Conservation (phyloP, 768 basidiomycete genomes). For the Leccinum disarticulatum region DNA sequence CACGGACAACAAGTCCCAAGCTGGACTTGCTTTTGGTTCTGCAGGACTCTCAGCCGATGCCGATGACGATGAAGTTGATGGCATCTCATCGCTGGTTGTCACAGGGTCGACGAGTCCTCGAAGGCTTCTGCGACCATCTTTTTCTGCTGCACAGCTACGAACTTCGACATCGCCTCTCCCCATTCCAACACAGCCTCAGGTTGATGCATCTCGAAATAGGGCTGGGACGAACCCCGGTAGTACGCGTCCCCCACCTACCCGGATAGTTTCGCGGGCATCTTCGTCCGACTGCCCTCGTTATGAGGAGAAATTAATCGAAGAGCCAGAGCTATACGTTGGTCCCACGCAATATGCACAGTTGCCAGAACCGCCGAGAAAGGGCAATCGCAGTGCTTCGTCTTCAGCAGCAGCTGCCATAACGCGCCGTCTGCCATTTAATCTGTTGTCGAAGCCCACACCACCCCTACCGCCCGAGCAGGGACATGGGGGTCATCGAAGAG, state of each 20-base stretch:
- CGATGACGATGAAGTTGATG: slow-evolving; percentile 56
- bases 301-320: slow-evolving; percentile 41
- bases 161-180: slow-evolving; percentile 42
- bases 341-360: slow-evolving; percentile 72
- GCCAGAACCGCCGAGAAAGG: slow-evolving; percentile 61
- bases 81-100: slow-evolving; percentile 44
- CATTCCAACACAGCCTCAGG: slow-evolving; percentile 37
- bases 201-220: slow-evolving; percentile 50
- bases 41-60: slow-evolving; percentile 52
- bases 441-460: slow-evolving; percentile 56
- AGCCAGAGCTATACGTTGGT: slow-evolving; percentile 55
- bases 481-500: slow-evolving; percentile 40
- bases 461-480: slow-evolving; percentile 29
- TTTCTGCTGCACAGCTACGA: slow-evolving; percentile 76
- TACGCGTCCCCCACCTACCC: slow-evolving; percentile 40
- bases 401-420: slow-evolving; percentile 50
- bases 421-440: slow-evolving; percentile 67
- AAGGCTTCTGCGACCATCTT: slow-evolving; percentile 63
- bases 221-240: slow-evolving; percentile 66
- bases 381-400: slow-evolving; percentile 36
- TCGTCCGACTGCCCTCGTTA: slow-evolving; percentile 52
- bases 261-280: slow-evolving; percentile 50
- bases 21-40: slow-evolving; percentile 48
- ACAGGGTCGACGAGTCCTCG: slow-evolving; percentile 60
- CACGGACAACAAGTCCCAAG: slow-evolving; percentile 66